phyloP scores from a whole-genome alignment of 345 rosid genomes.

The Aquilaria yunnanensis region DNA sequence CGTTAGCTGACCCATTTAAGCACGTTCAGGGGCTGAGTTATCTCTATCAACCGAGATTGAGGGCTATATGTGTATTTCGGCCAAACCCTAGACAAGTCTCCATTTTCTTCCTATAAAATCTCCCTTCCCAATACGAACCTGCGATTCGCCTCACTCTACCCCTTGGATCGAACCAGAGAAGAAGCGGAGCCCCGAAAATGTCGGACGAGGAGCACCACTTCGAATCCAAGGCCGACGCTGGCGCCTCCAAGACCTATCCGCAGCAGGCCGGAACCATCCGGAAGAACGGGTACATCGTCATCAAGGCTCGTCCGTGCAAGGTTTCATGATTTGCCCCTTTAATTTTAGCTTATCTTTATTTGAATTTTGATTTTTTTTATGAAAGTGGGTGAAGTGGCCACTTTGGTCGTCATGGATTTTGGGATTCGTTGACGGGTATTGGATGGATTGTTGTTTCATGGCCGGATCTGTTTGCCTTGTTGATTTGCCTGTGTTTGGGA shows the following conservation, averaged over 20 bases:
- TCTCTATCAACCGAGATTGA: too few species aligned
- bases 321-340: background rate
- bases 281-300: constrained; percentile 17
- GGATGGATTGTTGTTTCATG: background rate
- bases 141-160: too few species aligned
- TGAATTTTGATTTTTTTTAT: background rate
- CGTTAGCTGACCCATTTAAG: too few species aligned
- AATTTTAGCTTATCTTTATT: background rate
- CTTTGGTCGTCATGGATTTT: too few species aligned
- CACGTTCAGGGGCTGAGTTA: too few species aligned
- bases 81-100: too few species aligned
- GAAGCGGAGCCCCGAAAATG: constrained; percentile 2
- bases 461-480: background rate
- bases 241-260: constrained; percentile 17
- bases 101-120: background rate
- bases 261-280: constrained; percentile 18
- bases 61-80: too few species aligned
- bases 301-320: constrained; percentile 17
- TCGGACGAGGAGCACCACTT: constrained; percentile 18
- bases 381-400: too few species aligned
- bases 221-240: constrained; percentile 16
- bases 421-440: too few species aligned
- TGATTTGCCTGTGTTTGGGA: background rate
- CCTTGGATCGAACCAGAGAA: background rate
- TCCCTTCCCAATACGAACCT: background rate